phyloP scores from a whole-genome alignment of 2,329 filamentous ascomycete species.

The Fusarium sp. region DNA sequence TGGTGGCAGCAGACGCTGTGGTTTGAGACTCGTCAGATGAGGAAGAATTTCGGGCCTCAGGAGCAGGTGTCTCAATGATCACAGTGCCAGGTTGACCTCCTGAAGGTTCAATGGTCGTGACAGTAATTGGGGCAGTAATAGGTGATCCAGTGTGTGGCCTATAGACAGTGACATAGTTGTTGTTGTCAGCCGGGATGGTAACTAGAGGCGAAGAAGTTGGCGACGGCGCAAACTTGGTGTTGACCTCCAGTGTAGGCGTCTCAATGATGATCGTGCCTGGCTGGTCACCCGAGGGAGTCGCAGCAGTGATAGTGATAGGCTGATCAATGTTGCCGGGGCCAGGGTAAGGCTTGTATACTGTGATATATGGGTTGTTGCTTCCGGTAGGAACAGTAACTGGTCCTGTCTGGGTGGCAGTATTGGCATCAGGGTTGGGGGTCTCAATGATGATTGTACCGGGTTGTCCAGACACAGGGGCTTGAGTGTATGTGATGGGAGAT shows the following conservation, averaged over 20 bases:
- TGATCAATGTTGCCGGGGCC: constrained; percentile 26
- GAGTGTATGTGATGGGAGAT: constrained; percentile 16
- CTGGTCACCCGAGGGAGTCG: constrained; percentile 8
- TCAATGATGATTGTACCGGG: constrained; percentile 29
- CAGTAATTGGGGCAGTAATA: constrained; percentile 27
- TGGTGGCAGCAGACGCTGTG: constrained; percentile 7
- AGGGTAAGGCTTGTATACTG: constrained; percentile 26
- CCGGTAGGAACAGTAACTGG: constrained; percentile 17
- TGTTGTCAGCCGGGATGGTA: neutral
- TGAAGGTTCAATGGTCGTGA: constrained; percentile 28
- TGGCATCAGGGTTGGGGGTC: constrained; percentile 20
- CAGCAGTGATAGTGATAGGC: constrained; percentile 24
- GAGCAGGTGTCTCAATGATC: constrained; percentile 21
- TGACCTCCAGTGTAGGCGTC: constrained; percentile 17
- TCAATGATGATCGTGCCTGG: constrained; percentile 30
- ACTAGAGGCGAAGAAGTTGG: neutral
- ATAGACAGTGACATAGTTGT: constrained; percentile 24
- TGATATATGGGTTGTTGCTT: constrained; percentile 18
- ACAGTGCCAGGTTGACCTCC: constrained; percentile 29
- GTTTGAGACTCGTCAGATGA: neutral
- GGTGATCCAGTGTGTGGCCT: constrained; percentile 15
- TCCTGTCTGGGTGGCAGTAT: constrained; percentile 12
- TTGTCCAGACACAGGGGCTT: constrained; percentile 15
- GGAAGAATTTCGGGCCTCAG: neutral
- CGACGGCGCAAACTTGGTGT: constrained; percentile 19